Base-by-base conservation (phyloP, 106 monocot species). In the Dendrobium officinale region DNA sequence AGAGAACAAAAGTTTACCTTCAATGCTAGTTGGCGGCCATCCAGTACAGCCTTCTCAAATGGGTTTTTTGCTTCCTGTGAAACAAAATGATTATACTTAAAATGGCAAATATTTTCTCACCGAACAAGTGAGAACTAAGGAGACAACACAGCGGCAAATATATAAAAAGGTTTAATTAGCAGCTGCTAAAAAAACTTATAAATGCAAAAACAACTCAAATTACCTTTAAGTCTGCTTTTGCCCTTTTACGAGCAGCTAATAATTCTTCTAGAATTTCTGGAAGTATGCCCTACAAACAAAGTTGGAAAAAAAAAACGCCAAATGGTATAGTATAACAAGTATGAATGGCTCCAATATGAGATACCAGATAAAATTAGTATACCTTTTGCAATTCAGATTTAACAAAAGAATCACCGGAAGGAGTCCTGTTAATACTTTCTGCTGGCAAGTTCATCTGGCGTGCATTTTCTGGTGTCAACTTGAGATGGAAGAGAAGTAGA, bases 221-320 rank as follows among this genome's bases (percentile, higher is more conserved):
- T 55, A 99, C 99, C 89, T 99, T 99, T 67, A 99, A 55, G 92
- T 99, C 99, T 75, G 99, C 95, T 93, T 99, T 99, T 43, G 99
- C 99, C 83, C 95, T 99, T 88, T 93, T 99, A 72, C 99, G 99
- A 87, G 95, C 99, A 87, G 95, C 82, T 83, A 99, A 86, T 67
- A 99, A 85, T 82, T 99, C 99, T 87, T 99, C 99, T 81, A 99
- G 93, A 79, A 99, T 95, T 90, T 99, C 99, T 83, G 99, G 99
- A 56, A 99, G 89, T 82, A 99, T 90, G 33, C 99, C 99, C 99
- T 99, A 85, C 81, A n/a, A 74, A 72, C 4, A 79, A 70, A 82
- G 2, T n/a, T 72, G 49, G 17, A 20, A 16, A 19, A 49, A 26
- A 19, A 26, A 51, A 76, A 41, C 13, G 3, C 19, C 54, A 20